Percentiles rank a stretch among this genome's conserved stretches.
These are phyloP conservation scores for Claviceps arundinis DNA, from an alignment of 2,329 filamentous ascomycete species.

Conservation along the genomic window DNA sequence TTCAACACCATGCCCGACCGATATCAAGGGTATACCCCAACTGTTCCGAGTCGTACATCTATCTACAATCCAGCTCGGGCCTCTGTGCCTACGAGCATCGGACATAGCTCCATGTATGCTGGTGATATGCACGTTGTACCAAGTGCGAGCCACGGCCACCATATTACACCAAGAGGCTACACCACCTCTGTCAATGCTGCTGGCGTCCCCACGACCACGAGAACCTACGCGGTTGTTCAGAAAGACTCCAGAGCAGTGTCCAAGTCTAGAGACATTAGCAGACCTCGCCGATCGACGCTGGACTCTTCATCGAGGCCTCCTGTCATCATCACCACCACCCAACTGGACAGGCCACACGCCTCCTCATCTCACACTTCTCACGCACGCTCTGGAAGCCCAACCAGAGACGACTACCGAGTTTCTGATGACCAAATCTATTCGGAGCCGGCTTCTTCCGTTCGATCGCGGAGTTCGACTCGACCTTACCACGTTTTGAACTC, in stretches of 20 bases:
- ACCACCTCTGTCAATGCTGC: slow-evolving; percentile 20
- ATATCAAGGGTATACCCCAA: slow-evolving; percentile 23
- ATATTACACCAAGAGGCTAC: slow-evolving; percentile 21
- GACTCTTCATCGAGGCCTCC: slow-evolving; percentile 37
- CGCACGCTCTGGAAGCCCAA: slow-evolving; percentile 29
- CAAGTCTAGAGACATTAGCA: slow-evolving; percentile 34
- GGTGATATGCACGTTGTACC: slow-evolving; percentile 43
- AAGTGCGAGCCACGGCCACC: slow-evolving; percentile 21
- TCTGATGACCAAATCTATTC: slow-evolving; percentile 40
- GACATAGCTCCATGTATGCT: slow-evolving; percentile 35
- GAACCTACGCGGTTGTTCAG: slow-evolving; percentile 41
- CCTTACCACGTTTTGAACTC: slow-evolving; percentile 36
- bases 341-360: slow-evolving; percentile 27
- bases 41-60: slow-evolving; percentile 29
- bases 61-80: slow-evolving; percentile 36
- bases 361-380: slow-evolving; percentile 25
- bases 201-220: slow-evolving; percentile 31
- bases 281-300: slow-evolving; percentile 36
- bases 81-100: slow-evolving; percentile 38
- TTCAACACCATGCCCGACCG: slow-evolving; percentile 32
- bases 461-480: slow-evolving; percentile 33
- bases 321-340: slow-evolving; percentile 43
- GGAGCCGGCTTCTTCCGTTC: slow-evolving; percentile 44
- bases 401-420: slow-evolving; percentile 36
- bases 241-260: slow-evolving; percentile 36